Evolutionary conservation across 768 basidiomycete species (phyloP).

Genomic region (Cyathus striatus): DNA sequence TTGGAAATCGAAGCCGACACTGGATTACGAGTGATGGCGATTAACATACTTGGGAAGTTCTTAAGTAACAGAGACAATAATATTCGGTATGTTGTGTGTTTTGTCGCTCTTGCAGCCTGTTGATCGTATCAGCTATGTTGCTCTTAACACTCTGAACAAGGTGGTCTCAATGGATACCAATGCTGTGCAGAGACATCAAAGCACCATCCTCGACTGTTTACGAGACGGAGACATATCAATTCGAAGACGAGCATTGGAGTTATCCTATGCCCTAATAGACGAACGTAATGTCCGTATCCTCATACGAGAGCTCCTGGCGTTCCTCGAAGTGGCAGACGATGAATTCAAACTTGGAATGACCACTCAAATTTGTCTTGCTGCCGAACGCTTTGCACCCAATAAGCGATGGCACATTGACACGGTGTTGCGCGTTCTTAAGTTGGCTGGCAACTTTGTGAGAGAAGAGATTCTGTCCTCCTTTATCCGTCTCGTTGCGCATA

Average conservation of each 20-base stretch:
- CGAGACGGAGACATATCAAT: conserved; percentile 99
- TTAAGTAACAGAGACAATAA: conserved; percentile 97
- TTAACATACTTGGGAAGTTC: conserved; percentile 98
- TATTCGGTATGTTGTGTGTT: conserved; percentile 64
- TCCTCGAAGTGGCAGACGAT: conserved; percentile 97
- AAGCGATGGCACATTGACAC: conserved; percentile 99
- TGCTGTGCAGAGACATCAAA: conserved; percentile 96
- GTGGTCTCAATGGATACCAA: conserved; percentile 97
- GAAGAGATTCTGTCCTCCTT: conserved; percentile 95
- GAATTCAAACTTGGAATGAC: conserved; percentile 99
- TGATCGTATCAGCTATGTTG: conserved; percentile 71
- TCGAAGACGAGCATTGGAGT: conserved; percentile 90
- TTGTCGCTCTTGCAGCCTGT: not conserved
- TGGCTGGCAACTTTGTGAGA: conserved; percentile 96
- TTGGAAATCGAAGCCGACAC: conserved; percentile 97
- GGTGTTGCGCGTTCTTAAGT: conserved; percentile 83
- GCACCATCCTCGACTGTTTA: conserved; percentile 97
- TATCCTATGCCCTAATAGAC: conserved; percentile 96
- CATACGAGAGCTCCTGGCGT: conserved; percentile 88
- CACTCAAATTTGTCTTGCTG: conserved; percentile 92
- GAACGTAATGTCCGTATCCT: conserved; percentile 91
- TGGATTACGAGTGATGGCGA: conserved; percentile 96
- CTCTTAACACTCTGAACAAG: conserved; percentile 96
- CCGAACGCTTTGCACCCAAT: conserved; percentile 95
- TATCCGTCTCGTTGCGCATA: conserved; percentile 93